phyloP scores from a whole-genome alignment of 352 stramenopile genomes.

The Phytophthora ohioensis region DNA sequence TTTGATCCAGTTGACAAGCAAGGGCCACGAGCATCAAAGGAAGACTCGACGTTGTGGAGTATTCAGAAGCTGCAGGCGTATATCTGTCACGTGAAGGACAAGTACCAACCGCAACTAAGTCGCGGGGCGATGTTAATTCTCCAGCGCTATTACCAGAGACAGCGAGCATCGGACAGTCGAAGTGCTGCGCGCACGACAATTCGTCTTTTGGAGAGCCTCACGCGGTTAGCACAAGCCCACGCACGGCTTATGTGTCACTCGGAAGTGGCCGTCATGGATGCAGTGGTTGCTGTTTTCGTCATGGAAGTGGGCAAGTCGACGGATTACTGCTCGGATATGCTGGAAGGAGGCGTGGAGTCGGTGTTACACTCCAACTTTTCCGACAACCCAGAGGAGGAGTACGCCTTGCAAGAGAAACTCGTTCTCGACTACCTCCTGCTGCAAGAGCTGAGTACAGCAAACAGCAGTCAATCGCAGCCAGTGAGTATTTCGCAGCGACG shows the following conservation, averaged over 20 bases:
- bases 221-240: slow-evolving; percentile 93
- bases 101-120: slow-evolving; percentile 87
- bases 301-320: slow-evolving; percentile 84
- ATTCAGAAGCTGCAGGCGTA: slow-evolving; percentile 94
- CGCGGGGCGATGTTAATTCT: slow-evolving; percentile 87
- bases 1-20: slow-evolving; percentile 25
- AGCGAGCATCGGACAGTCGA: slow-evolving; percentile 69
- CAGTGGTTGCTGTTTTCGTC: slow-evolving; percentile 79
- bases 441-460: slow-evolving; percentile 55
- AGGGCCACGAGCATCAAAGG: slow-evolving; percentile 2
- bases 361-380: slow-evolving; percentile 79
- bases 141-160: slow-evolving; percentile 92
- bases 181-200: slow-evolving; percentile 91
- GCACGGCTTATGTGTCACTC: slow-evolving; percentile 85
- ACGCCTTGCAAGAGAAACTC: slow-evolving; percentile 72
- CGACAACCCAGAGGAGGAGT: slow-evolving; percentile 65
- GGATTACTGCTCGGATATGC: slow-evolving; percentile 62
- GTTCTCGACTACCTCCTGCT: slow-evolving; percentile 78
- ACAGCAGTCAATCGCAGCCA: slow-evolving; percentile 8
- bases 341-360: slow-evolving; percentile 64
- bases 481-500: slow-evolving; percentile 2
- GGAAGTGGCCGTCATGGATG: slow-evolving; percentile 75
- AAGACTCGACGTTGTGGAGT: slow-evolving; percentile 64
- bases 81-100: slow-evolving; percentile 92
- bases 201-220: slow-evolving; percentile 95